phyloP scores from a whole-genome alignment of 305 asterid genomes.

The Andrographis paniculata region DNA sequence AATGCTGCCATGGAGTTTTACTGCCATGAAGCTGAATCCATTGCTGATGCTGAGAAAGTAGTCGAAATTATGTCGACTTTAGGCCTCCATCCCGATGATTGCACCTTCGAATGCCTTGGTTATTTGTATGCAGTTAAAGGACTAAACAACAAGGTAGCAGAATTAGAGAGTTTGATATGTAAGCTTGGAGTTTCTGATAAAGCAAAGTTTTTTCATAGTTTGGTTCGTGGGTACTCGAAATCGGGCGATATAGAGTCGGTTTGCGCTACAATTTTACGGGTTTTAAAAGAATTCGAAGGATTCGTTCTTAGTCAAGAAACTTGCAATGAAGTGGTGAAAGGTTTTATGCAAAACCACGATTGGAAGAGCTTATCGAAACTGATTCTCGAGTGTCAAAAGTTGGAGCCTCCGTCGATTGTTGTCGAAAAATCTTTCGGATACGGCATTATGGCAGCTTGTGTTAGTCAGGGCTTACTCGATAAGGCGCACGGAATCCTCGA shows the following conservation, averaged over 20 bases:
- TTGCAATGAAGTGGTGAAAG: constrained; percentile 55
- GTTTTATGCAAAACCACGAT: constrained; percentile 44
- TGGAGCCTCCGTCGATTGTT: constrained; percentile 41
- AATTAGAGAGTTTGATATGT: constrained; percentile 47
- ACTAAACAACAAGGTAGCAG: constrained; percentile 45
- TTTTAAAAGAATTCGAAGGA: constrained; percentile 41
- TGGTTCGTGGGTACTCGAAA: constrained; percentile 71
- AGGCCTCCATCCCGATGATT: constrained; percentile 64
- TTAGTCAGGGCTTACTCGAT: constrained; percentile 51
- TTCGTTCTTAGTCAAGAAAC: constrained; percentile 39
- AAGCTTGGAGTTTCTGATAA: constrained; percentile 46
- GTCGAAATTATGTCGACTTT: constrained; percentile 63
- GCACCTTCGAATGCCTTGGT: constrained; percentile 63
- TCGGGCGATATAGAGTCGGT: constrained; percentile 45
- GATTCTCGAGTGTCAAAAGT: constrained; percentile 62
- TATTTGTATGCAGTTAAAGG: constrained; percentile 74
- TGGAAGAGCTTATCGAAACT: constrained; percentile 47
- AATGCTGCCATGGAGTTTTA: constrained; percentile 78
- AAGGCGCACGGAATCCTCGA: constrained; percentile 72
- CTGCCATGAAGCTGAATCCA: constrained; percentile 58
- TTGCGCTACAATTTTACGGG: constrained; percentile 37
- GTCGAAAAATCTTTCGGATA: constrained; percentile 64
- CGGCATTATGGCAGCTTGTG: constrained; percentile 57
- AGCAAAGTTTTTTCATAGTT: constrained; percentile 33
- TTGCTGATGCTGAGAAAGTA: constrained; percentile 63